phyloP scores from a whole-genome alignment of 495 filamentous ascomycete genomes.

The Neurospora tetrasperma region DNA sequence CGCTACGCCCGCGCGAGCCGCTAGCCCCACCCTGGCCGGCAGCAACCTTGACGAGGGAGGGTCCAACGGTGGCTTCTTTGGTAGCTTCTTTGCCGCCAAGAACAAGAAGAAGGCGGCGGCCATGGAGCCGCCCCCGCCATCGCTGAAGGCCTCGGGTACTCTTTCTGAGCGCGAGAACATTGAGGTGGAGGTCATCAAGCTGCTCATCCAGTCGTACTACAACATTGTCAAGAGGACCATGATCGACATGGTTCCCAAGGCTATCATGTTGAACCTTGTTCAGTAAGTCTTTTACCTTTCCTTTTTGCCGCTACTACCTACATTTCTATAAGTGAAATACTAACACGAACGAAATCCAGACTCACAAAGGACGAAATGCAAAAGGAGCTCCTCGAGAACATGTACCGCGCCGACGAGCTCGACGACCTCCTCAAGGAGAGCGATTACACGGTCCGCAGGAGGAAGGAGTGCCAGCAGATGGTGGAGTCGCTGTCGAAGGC shows the following conservation, averaged over 20 bases:
- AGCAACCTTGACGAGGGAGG: constrained; percentile 39
- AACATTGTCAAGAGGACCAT: constrained; percentile 96
- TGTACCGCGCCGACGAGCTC: constrained; percentile 83
- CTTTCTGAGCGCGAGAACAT: constrained; percentile 85
- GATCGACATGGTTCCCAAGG: constrained; percentile 99
- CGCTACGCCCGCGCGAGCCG: constrained; percentile 52
- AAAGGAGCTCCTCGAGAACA: constrained; percentile 90
- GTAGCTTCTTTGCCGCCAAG: constrained; percentile 93
- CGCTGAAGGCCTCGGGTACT: constrained; percentile 84
- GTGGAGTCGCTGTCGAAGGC: constrained; percentile 83
- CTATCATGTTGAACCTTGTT: constrained; percentile 95
- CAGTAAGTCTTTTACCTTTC: constrained; percentile 48
- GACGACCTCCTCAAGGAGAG: constrained; percentile 96
- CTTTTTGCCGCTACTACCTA: neutral
- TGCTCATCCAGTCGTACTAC: constrained; percentile 93
- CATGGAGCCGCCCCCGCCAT: constrained; percentile 91
- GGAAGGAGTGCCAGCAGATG: constrained; percentile 99
- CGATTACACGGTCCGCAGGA: constrained; percentile 87
- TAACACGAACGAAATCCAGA: constrained; percentile 32
- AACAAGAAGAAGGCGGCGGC: constrained; percentile 99
- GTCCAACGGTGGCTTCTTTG: constrained; percentile 73
- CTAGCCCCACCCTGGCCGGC: constrained; percentile 52
- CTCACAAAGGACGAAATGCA: constrained; percentile 99
- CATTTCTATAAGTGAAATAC: neutral
- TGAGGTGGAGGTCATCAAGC: constrained; percentile 97